Base-by-base conservation (phyloP, 805 yeast species). In the Lipomyces yamanashiensis region DNA sequence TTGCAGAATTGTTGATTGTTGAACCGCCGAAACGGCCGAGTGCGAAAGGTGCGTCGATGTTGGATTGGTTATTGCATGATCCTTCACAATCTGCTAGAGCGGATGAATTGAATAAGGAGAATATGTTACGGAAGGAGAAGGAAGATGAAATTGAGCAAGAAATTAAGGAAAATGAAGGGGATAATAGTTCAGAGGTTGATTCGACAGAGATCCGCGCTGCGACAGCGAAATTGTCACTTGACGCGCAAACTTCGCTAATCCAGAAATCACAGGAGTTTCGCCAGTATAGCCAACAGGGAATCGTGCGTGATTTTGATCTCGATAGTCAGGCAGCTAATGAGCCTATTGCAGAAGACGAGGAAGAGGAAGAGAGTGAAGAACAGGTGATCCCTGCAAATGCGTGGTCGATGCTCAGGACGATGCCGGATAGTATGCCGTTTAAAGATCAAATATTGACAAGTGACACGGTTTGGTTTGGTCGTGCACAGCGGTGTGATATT, bases 31-130 rank as follows among this genome's bases (percentile, higher is more conserved):
- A 82, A 45, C 81, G 99, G 64, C 81, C 89, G 19, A 85, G 87
- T 19, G 97, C 98, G 0, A 78, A 79, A 7, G 84, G 83, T 60
- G 98, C 98, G 0, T 79, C 93, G 52, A 74, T 78, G 19, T 96
- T 91, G 73, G 87, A 88, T 2, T 95, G 99, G 99, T 79, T 93
- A n/a, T 74, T 47, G 17, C 47, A 56, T 13, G 59, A 45, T 10
- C 28, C 28, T 28, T 28, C 28, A 28, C 28, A 28, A 28, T 28
- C 28, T 28, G 28, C 5, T 5, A 28, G 5, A 28, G 28, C 28
- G 28, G 28, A 28, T 5, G 28, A 28, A 2, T 28, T 28, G 28
- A 28, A 5, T 28, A 5, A 28, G 28, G 28, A 28, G 28, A 28
- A 28, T 28, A 28, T 28, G 5, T 12, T 21, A n/a, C 36, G n/a